Evolutionary conservation across 148 eudicot species (phyloP).

Genomic region (Linanthus parryae): DNA sequence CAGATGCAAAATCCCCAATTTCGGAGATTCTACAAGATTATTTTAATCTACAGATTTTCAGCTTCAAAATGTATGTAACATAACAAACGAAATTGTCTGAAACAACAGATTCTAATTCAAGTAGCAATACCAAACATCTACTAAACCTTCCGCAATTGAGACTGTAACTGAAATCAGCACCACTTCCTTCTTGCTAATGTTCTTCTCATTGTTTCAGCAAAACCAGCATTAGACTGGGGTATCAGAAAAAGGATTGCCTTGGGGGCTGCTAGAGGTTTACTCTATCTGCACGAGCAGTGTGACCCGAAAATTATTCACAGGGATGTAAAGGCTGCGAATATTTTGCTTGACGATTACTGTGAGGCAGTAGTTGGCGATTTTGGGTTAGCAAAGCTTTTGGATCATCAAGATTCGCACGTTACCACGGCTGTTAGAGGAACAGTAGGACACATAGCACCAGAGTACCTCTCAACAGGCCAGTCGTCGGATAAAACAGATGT

Average conservation of each 20-base stretch:
- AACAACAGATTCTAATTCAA: too few relatives aligned
- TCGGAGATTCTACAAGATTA: too few relatives aligned
- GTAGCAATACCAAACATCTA: too few relatives aligned
- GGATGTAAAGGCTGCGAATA: constrained; percentile 97
- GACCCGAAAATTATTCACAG: constrained; percentile 97
- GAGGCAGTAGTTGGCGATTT: constrained; percentile 95
- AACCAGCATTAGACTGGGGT: constrained; percentile 84
- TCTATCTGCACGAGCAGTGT: constrained; percentile 96
- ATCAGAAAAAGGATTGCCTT: constrained; percentile 79
- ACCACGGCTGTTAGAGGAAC: constrained; percentile 84
- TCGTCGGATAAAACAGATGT: constrained; percentile 88
- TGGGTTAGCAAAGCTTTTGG: constrained; percentile 79
- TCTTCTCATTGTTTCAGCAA: too few relatives aligned
- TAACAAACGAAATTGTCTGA: too few relatives aligned
- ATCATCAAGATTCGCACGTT: constrained; percentile 74
- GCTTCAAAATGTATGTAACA: too few relatives aligned
- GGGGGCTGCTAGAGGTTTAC: constrained; percentile 86
- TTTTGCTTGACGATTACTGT: constrained; percentile 75
- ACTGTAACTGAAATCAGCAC: too few relatives aligned
- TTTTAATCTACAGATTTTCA: too few relatives aligned
- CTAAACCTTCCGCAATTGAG: too few relatives aligned
- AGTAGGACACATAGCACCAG: constrained; percentile 82
- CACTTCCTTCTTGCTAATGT: too few relatives aligned
- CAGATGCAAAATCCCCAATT: too few relatives aligned
- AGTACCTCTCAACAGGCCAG: constrained; percentile 82